These are phyloP conservation scores for Tuber magnatum DNA, from an alignment of 495 filamentous ascomycete species.

Conservation along the genomic window DNA sequence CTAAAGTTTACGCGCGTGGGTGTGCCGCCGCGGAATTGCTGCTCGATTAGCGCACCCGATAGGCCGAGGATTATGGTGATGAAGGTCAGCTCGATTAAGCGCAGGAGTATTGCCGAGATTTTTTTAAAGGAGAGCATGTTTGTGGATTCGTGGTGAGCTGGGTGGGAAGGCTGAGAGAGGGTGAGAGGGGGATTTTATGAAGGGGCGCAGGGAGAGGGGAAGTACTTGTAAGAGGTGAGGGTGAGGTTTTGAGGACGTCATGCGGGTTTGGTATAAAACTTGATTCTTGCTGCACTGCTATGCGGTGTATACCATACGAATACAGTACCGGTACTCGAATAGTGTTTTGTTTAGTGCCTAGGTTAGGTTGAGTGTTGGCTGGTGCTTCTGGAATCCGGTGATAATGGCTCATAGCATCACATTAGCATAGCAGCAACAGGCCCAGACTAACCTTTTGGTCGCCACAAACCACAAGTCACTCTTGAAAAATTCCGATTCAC, in stretches of 20 bases:
- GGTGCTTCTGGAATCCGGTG: neutral
- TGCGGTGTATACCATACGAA: no score
- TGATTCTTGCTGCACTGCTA: neutral
- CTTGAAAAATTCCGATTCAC: neutral
- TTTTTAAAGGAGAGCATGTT: neutral
- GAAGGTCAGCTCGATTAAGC: conserved; percentile 24
- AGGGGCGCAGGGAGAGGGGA: neutral
- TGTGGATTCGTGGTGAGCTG: neutral
- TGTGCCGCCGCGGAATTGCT: conserved; percentile 34
- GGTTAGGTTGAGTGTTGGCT: neutral
- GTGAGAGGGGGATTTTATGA: neutral
- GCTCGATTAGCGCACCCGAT: conserved; percentile 32
- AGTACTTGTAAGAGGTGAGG: neutral
- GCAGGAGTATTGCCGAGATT: conserved; percentile 7
- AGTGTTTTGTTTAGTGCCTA: neutral
- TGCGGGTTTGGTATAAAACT: neutral
- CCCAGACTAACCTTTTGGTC: neutral
- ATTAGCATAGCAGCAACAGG: neutral
- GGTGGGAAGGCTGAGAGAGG: neutral
- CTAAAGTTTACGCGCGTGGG: conserved; percentile 38
- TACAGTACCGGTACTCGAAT: neutral
- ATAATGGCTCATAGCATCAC: neutral
- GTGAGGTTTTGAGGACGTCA: conserved; percentile 1
- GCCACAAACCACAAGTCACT: neutral
- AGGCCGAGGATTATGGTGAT: conserved; percentile 30